Evolutionary conservation across 2,329 filamentous ascomycete genomes (phyloP).

Genomic region (Diaporthe nobilis): DNA sequence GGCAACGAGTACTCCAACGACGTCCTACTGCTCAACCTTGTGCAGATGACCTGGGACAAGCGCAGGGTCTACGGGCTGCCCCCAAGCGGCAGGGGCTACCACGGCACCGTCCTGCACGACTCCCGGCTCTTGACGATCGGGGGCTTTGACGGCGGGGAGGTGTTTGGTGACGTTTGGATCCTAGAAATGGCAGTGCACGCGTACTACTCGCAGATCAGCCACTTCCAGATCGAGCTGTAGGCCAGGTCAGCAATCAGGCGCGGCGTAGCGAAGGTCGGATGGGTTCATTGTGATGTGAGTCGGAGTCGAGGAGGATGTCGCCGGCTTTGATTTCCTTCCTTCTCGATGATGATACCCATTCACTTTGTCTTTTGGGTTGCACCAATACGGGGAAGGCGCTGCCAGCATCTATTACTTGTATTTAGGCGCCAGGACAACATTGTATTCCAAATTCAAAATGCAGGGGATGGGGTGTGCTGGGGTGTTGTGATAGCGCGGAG

Average conservation of each 20-base stretch:
- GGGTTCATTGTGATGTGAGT: slow-evolving; percentile 1
- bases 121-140: slow-evolving; percentile 75
- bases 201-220: slow-evolving; percentile 81
- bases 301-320: not conserved
- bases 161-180: slow-evolving; percentile 77
- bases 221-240: slow-evolving; percentile 78
- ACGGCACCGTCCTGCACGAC: slow-evolving; percentile 76
- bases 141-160: slow-evolving; percentile 77
- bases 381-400: not conserved
- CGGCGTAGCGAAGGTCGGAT: not conserved
- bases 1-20: slow-evolving; percentile 79
- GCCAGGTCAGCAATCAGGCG: slow-evolving; percentile 36
- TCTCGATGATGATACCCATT: slow-evolving; percentile 37
- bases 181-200: slow-evolving; percentile 78
- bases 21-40: slow-evolving; percentile 76
- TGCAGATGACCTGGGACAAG: slow-evolving; percentile 82
- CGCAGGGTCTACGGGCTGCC: slow-evolving; percentile 74
- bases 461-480: not conserved
- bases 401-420: not conserved
- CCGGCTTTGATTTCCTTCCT: slow-evolving; percentile 7
- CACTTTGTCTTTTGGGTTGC: slow-evolving; percentile 7
- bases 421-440: not conserved
- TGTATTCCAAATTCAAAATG: not conserved
- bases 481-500: slow-evolving; percentile 14
- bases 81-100: slow-evolving; percentile 76